A percentile compares a stretch with the other conserved stretches of the same genome.
These are phyloP conservation scores for Pilasporangium apinafurcum DNA, from an alignment of 352 stramenopile genomes.

Conservation along the genomic window DNA sequence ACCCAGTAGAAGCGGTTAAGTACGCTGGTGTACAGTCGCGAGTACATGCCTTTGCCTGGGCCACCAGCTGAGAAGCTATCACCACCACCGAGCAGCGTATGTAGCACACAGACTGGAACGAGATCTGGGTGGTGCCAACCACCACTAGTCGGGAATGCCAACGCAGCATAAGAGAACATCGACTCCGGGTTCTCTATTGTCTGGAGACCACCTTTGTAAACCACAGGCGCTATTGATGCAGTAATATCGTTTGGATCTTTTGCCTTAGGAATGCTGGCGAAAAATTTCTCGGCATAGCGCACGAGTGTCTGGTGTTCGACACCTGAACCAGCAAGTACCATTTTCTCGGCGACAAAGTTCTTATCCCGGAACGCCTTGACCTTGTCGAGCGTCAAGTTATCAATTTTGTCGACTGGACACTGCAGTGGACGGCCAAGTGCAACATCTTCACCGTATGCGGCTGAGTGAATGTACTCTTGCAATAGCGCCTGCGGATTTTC, in stretches of 20 bases:
- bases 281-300: constrained; percentile 85
- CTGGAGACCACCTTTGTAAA: constrained; percentile 70
- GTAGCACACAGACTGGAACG: constrained; percentile 95
- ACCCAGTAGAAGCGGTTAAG: constrained; percentile 98
- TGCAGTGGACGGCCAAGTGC: constrained; percentile 78
- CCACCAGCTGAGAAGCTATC: constrained; percentile 98
- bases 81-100: constrained; percentile 97
- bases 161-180: constrained; percentile 85
- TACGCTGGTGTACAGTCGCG: constrained; percentile 96
- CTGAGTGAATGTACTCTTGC: constrained; percentile 82
- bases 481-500: constrained; percentile 80
- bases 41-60: constrained; percentile 99
- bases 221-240: constrained; percentile 30
- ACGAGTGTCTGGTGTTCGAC: constrained; percentile 95
- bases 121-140: constrained; percentile 96
- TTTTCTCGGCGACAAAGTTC: constrained; percentile 87
- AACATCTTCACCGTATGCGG: constrained; percentile 73
- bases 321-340: constrained; percentile 90
- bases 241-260: constrained; percentile 10
- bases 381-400: constrained; percentile 60
- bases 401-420: constrained; percentile 77
- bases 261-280: constrained; percentile 47
- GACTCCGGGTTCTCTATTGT: constrained; percentile 61
- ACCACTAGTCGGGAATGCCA: constrained; percentile 94
- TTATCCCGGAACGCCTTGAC: constrained; percentile 64